phyloP scores from a whole-genome alignment of 768 basidiomycete species.

The Boletus bicolor region DNA sequence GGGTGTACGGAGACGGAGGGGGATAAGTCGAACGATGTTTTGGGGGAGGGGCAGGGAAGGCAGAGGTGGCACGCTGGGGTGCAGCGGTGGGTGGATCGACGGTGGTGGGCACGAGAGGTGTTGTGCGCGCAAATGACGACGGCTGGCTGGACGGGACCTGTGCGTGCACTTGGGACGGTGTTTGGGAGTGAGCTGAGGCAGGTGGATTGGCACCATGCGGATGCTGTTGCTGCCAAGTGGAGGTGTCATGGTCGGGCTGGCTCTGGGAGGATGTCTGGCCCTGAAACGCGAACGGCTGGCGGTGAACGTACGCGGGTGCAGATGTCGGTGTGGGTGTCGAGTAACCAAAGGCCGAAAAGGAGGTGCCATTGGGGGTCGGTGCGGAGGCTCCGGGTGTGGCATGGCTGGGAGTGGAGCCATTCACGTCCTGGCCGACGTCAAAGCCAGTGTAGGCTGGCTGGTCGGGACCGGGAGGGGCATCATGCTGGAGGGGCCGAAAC shows the following conservation, averaged over 20 bases:
- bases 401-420: background rate
- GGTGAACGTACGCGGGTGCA: constrained; percentile 19
- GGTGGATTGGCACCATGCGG: constrained; percentile 8
- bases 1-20: constrained; percentile 21
- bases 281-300: constrained; percentile 22
- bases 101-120: constrained; percentile 29
- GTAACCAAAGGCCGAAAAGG: constrained; percentile 21
- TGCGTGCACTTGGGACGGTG: constrained; percentile 18
- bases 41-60: constrained; percentile 14
- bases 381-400: background rate
- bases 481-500: constrained; percentile 35
- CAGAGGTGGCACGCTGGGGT: constrained; percentile 6
- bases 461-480: constrained; percentile 7
- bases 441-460: constrained; percentile 9
- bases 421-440: constrained; percentile 24
- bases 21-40: constrained; percentile 23
- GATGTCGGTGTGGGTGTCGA: constrained; percentile 24
- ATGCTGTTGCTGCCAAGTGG: constrained; percentile 28
- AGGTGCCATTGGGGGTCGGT: constrained; percentile 12
- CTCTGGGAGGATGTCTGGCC: constrained; percentile 13
- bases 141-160: constrained; percentile 12
- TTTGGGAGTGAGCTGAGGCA: constrained; percentile 15
- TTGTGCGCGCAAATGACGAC: constrained; percentile 25
- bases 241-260: constrained; percentile 19
- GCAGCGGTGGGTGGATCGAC: constrained; percentile 18